These are phyloP conservation scores for Pleurotus salmoneostramineus DNA, from an alignment of 768 basidiomycete genomes.

Conservation along the genomic window DNA sequence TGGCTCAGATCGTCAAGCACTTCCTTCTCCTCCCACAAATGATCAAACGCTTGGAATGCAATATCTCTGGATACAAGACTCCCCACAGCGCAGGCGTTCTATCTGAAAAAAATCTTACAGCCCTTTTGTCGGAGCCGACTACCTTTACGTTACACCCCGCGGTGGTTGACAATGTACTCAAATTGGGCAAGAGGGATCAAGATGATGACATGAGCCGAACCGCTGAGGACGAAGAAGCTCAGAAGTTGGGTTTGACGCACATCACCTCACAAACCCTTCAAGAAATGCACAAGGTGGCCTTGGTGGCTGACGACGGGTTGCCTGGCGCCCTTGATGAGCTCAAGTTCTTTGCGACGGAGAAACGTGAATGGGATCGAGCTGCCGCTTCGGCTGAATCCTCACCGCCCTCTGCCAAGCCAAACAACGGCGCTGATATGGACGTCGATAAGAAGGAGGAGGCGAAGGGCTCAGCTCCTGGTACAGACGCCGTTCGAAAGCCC, in stretches of 20 bases:
- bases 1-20: constrained; percentile 63
- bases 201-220: not conserved
- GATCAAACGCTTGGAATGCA: constrained; percentile 68
- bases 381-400: not conserved
- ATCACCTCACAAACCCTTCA: constrained; percentile 15
- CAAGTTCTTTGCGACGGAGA: constrained; percentile 21
- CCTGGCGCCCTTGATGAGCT: constrained; percentile 62
- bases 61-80: constrained; percentile 56
- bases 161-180: not conserved
- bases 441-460: not conserved
- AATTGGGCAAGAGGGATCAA: not conserved
- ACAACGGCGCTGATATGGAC: not conserved
- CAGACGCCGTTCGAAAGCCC: constrained; percentile 35
- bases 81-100: constrained; percentile 63
- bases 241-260: not conserved
- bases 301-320: constrained; percentile 67
- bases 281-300: constrained; percentile 56
- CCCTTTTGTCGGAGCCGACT: not conserved
- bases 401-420: not conserved
- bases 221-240: not conserved
- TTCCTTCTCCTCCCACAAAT: constrained; percentile 69
- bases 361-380: not conserved
- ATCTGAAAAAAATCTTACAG: constrained; percentile 62
- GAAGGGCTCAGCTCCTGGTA: not conserved
- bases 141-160: not conserved